phyloP scores from a whole-genome alignment of 129 eudicot genomes.

The Apium graveolens region DNA sequence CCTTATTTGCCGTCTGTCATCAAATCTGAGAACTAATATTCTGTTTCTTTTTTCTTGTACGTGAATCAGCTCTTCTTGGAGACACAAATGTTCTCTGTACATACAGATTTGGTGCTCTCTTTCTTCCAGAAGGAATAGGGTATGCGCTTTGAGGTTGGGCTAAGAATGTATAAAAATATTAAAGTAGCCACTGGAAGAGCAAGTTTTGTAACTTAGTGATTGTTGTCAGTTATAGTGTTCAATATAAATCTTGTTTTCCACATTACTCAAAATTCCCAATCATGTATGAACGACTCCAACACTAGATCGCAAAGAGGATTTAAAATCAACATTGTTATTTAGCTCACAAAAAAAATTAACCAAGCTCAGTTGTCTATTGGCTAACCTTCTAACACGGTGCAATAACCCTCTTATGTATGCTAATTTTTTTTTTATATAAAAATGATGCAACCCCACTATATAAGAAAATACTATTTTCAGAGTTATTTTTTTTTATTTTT shows the following conservation, averaged over 20 bases:
- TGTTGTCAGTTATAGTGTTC: slow-evolving; percentile 2
- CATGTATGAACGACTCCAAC: too few relatives aligned
- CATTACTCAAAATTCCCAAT: too few relatives aligned
- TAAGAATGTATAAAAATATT: neutral
- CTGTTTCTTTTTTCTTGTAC: neutral
- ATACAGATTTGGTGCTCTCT: slow-evolving; percentile 93
- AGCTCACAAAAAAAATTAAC: too few relatives aligned
- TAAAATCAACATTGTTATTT: too few relatives aligned
- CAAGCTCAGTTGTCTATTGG: too few relatives aligned
- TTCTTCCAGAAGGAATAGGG: slow-evolving; percentile 84
- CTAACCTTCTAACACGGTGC: too few relatives aligned
- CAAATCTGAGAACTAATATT: neutral
- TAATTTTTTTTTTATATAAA: too few relatives aligned
- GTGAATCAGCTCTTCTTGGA: slow-evolving; percentile 73
- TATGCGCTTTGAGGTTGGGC: neutral
- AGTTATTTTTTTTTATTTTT: too few relatives aligned
- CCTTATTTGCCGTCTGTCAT: neutral
- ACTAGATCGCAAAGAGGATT: too few relatives aligned
- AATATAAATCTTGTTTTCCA: neutral
- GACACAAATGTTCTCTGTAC: slow-evolving; percentile 97
- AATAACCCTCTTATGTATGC: too few relatives aligned
- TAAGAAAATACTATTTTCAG: too few relatives aligned
- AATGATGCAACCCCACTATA: too few relatives aligned
- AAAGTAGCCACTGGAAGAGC: neutral
- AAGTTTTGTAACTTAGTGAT: slow-evolving; percentile 2